Conservation (phyloP, 176 grass and related monocot genomes). For the Carex pumila region DNA sequence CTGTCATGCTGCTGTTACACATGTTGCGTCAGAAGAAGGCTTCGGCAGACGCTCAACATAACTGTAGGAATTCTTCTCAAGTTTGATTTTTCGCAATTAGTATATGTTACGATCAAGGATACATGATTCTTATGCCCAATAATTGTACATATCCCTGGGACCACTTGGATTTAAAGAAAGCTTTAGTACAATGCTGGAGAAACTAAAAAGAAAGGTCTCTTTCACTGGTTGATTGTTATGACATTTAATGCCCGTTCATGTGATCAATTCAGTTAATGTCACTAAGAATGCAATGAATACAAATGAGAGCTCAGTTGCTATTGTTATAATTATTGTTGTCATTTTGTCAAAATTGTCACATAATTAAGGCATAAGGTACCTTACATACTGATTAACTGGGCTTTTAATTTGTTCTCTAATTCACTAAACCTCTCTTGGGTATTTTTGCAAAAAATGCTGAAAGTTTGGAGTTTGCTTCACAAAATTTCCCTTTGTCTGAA, state of each 20-base stretch:
- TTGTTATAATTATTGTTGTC: not conserved
- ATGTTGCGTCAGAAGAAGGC: constrained; percentile 85
- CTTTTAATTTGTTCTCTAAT: not conserved
- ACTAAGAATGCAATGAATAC: not conserved
- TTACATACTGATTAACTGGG: not conserved
- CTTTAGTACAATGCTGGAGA: not conserved
- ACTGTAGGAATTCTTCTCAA: constrained; percentile 36
- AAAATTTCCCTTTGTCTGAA: not conserved
- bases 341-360: not conserved
- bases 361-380: not conserved
- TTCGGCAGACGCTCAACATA: constrained; percentile 71
- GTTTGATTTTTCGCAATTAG: not conserved
- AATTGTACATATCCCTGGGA: not conserved
- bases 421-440: not conserved
- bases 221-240: not conserved
- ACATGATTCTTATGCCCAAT: not conserved
- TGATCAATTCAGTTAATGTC: not conserved
- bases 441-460: not conserved
- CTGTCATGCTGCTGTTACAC: constrained; percentile 97
- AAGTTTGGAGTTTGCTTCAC: not conserved
- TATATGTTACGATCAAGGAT: not conserved
- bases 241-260: not conserved
- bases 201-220: not conserved
- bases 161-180: not conserved
- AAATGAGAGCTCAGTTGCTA: not conserved